phyloP scores from a whole-genome alignment of 495 filamentous ascomycete species.

The Daldinia bambusicola region DNA sequence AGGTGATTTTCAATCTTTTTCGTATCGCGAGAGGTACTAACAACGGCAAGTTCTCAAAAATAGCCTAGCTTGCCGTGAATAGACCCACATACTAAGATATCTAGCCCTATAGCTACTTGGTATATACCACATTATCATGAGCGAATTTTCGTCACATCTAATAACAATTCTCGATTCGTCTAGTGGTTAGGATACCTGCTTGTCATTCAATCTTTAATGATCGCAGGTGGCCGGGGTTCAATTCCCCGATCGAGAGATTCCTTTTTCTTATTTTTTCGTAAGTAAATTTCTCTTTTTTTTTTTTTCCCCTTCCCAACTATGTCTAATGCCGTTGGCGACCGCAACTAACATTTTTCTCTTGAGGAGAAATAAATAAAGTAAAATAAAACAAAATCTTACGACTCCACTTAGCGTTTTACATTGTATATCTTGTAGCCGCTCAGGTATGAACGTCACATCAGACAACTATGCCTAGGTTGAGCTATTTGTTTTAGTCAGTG shows the following conservation, averaged over 20 bases:
- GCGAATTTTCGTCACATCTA: neutral
- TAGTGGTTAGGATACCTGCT: slow-evolving; percentile 43
- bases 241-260: slow-evolving; percentile 52
- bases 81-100: neutral
- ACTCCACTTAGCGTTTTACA: too few species aligned
- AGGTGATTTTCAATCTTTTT: neutral
- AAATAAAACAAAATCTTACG: too few species aligned
- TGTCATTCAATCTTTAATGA: slow-evolving; percentile 20
- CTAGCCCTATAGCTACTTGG: neutral
- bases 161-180: slow-evolving; percentile 33
- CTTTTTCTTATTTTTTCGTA: slow-evolving; percentile 4
- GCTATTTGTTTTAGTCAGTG: neutral
- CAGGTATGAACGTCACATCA: too few species aligned
- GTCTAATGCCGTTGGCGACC: too few species aligned
- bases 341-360: too few species aligned
- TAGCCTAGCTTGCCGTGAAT: neutral
- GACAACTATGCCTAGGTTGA: neutral
- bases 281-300: neutral
- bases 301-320: too few species aligned
- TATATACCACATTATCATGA: neutral
- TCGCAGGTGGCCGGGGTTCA: slow-evolving; percentile 55
- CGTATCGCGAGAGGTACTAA: neutral
- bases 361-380: too few species aligned
- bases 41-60: neutral
- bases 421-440: too few species aligned